Percentiles rank a stretch among this genome's conserved stretches.
phyloP scores from a whole-genome alignment of 2,329 filamentous ascomycete genomes.

The Aspergillus tubingensis region DNA sequence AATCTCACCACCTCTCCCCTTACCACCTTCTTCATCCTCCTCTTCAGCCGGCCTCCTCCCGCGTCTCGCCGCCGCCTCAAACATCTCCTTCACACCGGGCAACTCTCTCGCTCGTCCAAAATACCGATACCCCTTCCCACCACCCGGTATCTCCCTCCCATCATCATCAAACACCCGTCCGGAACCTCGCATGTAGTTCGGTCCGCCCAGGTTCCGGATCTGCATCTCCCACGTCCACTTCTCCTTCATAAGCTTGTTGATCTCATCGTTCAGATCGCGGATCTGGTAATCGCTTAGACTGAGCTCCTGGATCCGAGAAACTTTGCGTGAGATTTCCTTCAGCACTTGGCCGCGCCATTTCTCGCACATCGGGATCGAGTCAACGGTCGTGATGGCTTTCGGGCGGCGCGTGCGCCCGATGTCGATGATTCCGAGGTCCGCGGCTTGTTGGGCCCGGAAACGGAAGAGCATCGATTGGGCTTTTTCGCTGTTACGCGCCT shows the following conservation, averaged over 20 bases:
- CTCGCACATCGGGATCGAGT: conserved; percentile 82
- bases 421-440: conserved; percentile 94
- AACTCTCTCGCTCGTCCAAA: conserved; percentile 88
- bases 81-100: conserved; percentile 94
- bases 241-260: conserved; percentile 98
- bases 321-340: conserved; percentile 95
- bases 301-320: conserved; percentile 90
- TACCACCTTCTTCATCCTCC: conserved; percentile 64
- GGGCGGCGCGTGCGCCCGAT: conserved; percentile 85
- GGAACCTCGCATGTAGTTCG: conserved; percentile 86
- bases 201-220: conserved; percentile 91
- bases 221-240: conserved; percentile 99
- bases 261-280: conserved; percentile 96
- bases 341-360: conserved; percentile 98
- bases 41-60: conserved; percentile 66
- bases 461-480: conserved; percentile 99
- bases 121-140: conserved; percentile 89
- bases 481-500: conserved; percentile 98
- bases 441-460: conserved; percentile 96
- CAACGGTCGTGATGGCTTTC: conserved; percentile 84
- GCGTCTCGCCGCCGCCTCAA: conserved; percentile 71
- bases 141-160: conserved; percentile 67
- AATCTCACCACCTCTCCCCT: conserved; percentile 42
- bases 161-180: conserved; percentile 72
- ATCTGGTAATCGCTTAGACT: conserved; percentile 96